phyloP scores from a whole-genome alignment of 306 rosid species.

The Prosopis cineraria region DNA sequence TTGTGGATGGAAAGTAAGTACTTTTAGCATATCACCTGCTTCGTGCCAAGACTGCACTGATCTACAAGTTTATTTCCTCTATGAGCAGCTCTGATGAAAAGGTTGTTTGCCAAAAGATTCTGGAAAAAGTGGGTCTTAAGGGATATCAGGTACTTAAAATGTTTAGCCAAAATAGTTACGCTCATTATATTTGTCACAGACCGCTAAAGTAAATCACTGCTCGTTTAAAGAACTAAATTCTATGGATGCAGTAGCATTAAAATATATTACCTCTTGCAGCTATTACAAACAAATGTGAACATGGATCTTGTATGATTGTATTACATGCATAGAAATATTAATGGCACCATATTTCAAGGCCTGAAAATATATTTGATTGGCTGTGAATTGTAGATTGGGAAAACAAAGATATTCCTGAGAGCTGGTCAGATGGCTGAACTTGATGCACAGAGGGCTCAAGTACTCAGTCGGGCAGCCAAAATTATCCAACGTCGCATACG shows the following conservation, averaged over 20 bases:
- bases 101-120: constrained; percentile 70
- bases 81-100: constrained; percentile 81
- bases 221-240: constrained; percentile 25
- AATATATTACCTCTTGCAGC: constrained; percentile 25
- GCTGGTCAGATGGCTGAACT: constrained; percentile 99
- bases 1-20: constrained; percentile 73
- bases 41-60: constrained; percentile 38
- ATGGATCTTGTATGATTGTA: constrained; percentile 18
- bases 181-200: constrained; percentile 12
- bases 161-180: constrained; percentile 29
- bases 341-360: constrained; percentile 27
- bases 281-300: constrained; percentile 23
- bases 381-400: constrained; percentile 77
- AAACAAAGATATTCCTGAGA: constrained; percentile 91
- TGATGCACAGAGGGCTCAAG: constrained; percentile 85
- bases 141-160: constrained; percentile 84
- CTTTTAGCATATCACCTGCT: constrained; percentile 30
- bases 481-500: constrained; percentile 74
- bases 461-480: constrained; percentile 82
- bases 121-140: constrained; percentile 85
- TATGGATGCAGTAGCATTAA: constrained; percentile 32
- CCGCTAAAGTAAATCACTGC: not conserved
- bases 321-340: constrained; percentile 28
- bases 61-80: constrained; percentile 35
- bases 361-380: constrained; percentile 36